Evolutionary conservation across 2,329 filamentous ascomycete genomes (phyloP), one percentile per base, ranked within the genome.

Genomic region (Camillea tinctor): DNA sequence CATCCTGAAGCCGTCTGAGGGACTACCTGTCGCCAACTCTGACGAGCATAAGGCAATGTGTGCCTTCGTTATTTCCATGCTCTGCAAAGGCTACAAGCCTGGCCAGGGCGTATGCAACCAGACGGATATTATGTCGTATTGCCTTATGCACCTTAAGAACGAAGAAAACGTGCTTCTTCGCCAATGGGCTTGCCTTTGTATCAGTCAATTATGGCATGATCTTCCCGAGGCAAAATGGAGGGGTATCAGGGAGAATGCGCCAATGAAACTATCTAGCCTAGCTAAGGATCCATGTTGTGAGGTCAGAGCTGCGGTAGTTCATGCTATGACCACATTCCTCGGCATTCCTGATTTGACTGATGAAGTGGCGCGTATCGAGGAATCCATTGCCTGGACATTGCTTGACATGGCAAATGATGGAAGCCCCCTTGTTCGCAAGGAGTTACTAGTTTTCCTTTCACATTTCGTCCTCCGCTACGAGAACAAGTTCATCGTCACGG

Each of bases 41-140:
- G 92, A 93, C 67, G 95, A 98, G 77, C 95, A 99, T 79, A 92
- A 96, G 71, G 95, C 95, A 50, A 99, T 99, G 95, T 98, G 95
- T 74, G 93, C 95, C 1, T 99, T 99, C 73, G 97, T 99, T 63
- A 86, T 98, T 50, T 91, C 94, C 23, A 96, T 97, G 84, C 92
- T 99, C 64, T 99, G 95, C 84, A 96, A 95, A 73, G 91, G 91
- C 64, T 97, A 97, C 75, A 90, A 89, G 65, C 92, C 95, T 64
- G 95, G 94, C 1, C 93, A 97, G 74, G 89, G 89, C 55, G 93
- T 97, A 11, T 97, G 93, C 72, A 88, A 97, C 67, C 91, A 92
- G 66, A 91, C 90, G 0, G 93, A 97, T 66, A 88, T 98, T 63
- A 94, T 98, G 80, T 88, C 90, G 44, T 94, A 90, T 68, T 98